phyloP scores from a whole-genome alignment of 768 basidiomycete species.

The Pleurotus salmoneostramineus region DNA sequence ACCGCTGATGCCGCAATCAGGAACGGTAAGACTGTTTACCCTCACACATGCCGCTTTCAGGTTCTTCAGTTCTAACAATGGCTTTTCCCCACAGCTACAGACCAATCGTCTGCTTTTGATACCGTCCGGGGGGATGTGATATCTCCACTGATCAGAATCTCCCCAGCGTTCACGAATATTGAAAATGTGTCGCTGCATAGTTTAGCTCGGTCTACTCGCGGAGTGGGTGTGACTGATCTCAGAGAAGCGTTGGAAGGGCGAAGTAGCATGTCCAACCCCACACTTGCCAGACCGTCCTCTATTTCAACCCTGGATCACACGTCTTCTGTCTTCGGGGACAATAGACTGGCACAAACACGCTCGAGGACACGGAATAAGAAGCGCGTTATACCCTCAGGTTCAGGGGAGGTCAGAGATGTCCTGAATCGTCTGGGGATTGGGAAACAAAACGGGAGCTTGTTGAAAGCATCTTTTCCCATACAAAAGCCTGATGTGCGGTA shows the following conservation, averaged over 20 bases:
- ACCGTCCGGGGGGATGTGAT: constrained; percentile 60
- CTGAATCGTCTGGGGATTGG: constrained; percentile 82
- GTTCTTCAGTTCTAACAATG: not conserved
- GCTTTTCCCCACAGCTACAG: constrained; percentile 40
- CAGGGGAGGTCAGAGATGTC: constrained; percentile 77
- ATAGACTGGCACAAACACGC: constrained; percentile 45
- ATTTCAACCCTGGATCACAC: constrained; percentile 74
- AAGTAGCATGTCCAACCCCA: constrained; percentile 77
- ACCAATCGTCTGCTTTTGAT: constrained; percentile 50
- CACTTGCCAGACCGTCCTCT: constrained; percentile 64
- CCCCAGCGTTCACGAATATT: constrained; percentile 85
- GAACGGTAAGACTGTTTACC: constrained; percentile 54
- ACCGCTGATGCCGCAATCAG: constrained; percentile 68
- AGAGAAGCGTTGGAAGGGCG: constrained; percentile 87
- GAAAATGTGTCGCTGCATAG: constrained; percentile 89
- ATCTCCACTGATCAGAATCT: constrained; percentile 74
- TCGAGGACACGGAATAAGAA: constrained; percentile 51
- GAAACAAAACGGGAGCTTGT: constrained; percentile 53
- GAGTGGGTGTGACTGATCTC: constrained; percentile 84
- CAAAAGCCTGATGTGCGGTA: constrained; percentile 43
- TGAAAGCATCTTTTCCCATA: constrained; percentile 72
- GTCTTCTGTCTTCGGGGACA: constrained; percentile 41
- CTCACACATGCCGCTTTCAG: constrained; percentile 1
- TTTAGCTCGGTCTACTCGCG: constrained; percentile 70
- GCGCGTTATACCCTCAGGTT: constrained; percentile 42